Percentiles rank a stretch among this genome's conserved stretches.
These are phyloP conservation scores for Podospora sp. DNA, from an alignment of 495 filamentous ascomycete species.

Conservation along the genomic window DNA sequence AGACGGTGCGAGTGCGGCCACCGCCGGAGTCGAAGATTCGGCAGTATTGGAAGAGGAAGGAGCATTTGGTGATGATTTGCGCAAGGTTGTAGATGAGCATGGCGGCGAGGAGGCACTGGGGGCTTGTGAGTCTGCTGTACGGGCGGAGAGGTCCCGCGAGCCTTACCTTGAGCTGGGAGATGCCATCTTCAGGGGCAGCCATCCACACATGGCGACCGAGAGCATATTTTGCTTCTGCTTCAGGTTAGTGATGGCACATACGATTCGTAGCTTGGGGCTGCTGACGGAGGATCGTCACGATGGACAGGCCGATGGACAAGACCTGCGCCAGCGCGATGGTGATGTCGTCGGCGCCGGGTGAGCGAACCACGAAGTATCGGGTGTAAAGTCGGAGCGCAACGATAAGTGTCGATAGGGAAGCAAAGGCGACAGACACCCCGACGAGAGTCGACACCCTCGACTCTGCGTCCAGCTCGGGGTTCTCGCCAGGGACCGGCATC, in stretches of 20 bases:
- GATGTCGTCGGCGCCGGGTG: constrained; percentile 26
- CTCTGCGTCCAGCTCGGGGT: constrained; percentile 23
- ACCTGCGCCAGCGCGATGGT: constrained; percentile 29
- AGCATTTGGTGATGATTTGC: constrained; percentile 41
- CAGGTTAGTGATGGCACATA: not conserved
- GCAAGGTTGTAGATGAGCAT: constrained; percentile 29
- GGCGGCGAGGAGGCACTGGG: constrained; percentile 27
- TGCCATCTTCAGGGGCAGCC: constrained; percentile 17
- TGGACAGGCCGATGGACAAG: constrained; percentile 24
- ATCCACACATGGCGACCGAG: constrained; percentile 29
- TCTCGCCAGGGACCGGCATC: constrained; percentile 14
- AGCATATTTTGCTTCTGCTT: constrained; percentile 24
- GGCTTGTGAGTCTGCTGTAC: not conserved
- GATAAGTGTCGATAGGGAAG: constrained; percentile 17
- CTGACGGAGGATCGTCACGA: constrained; percentile 27
- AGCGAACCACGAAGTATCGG: constrained; percentile 22
- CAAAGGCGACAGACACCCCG: constrained; percentile 25
- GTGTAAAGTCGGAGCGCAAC: constrained; percentile 29
- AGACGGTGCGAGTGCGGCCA: constrained; percentile 17
- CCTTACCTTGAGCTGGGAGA: constrained; percentile 27
- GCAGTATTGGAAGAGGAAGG: constrained; percentile 42
- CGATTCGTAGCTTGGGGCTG: not conserved
- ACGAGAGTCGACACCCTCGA: constrained; percentile 24
- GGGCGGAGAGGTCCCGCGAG: not conserved
- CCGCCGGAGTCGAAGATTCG: constrained; percentile 27